Conservation (phyloP, 345 rosid species). For the Ailanthus altissimus region DNA sequence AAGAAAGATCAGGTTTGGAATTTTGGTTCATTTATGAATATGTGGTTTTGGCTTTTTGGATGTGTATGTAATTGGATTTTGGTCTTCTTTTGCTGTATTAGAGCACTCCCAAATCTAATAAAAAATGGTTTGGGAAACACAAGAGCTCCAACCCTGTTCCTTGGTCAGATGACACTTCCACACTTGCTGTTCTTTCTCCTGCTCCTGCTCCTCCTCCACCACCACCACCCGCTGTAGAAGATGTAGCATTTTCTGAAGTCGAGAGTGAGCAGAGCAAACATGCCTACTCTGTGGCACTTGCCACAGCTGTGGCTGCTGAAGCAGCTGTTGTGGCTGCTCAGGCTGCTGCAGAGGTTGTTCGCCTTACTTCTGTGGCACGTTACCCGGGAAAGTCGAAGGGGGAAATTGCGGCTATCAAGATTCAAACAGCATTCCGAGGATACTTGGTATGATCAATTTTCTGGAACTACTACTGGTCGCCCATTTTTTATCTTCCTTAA, state of each 20-base stretch:
- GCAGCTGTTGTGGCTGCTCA: slow-evolving; percentile 65
- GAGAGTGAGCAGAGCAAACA: slow-evolving; percentile 59
- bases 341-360: slow-evolving; percentile 66
- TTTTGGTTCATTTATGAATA: neutral
- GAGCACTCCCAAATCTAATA: slow-evolving; percentile 53
- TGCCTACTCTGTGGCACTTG: slow-evolving; percentile 68
- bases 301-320: slow-evolving; percentile 66
- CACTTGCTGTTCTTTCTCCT: slow-evolving; percentile 17
- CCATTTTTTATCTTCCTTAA: neutral
- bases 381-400: slow-evolving; percentile 61
- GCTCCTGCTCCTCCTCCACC: slow-evolving; percentile 25
- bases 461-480: no score
- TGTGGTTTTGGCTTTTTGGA: slow-evolving; percentile 1
- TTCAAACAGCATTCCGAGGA: slow-evolving; percentile 80
- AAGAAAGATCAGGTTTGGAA: slow-evolving; percentile 49
- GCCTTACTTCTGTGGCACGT: slow-evolving; percentile 46
- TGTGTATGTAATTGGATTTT: slow-evolving; percentile 6
- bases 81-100: slow-evolving; percentile 23
- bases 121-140: slow-evolving; percentile 56
- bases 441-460: slow-evolving; percentile 45
- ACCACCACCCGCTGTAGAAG: slow-evolving; percentile 33
- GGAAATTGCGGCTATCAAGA: slow-evolving; percentile 67
- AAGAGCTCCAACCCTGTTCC: slow-evolving; percentile 38
- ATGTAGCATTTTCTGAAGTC: slow-evolving; percentile 44
- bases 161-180: slow-evolving; percentile 35